phyloP scores from a whole-genome alignment of 345 rosid genomes.

The Excoecaria agallocha region DNA sequence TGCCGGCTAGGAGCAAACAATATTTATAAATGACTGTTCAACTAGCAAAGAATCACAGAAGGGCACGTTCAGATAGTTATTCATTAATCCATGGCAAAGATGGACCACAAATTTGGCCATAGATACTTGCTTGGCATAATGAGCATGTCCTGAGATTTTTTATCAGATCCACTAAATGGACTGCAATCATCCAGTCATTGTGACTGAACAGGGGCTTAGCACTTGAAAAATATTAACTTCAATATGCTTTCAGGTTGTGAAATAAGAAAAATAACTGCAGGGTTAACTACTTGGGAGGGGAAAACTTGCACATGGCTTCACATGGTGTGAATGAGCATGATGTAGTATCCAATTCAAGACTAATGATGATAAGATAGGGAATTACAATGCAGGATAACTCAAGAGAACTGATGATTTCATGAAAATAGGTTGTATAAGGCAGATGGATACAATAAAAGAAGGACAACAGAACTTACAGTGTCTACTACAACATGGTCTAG shows the following conservation, averaged over 20 bases:
- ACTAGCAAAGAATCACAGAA: not conserved
- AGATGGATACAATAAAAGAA: no score
- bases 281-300: not conserved
- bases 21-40: not conserved
- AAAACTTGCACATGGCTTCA: not conserved
- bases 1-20: not conserved
- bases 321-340: not conserved
- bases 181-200: not conserved
- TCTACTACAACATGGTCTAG: slow-evolving; percentile 91
- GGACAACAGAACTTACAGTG: slow-evolving; percentile 48
- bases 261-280: not conserved
- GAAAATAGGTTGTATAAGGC: no score
- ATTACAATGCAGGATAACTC: not conserved
- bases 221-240: not conserved
- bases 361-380: not conserved
- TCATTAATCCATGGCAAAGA: not conserved
- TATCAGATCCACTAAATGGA: not conserved
- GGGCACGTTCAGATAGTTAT: not conserved
- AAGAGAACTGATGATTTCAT: not conserved
- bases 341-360: not conserved
- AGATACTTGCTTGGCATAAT: not conserved
- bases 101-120: not conserved
- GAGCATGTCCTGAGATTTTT: not conserved
- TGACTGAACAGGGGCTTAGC: not conserved
- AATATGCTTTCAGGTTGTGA: not conserved